phyloP scores from a whole-genome alignment of 2,329 filamentous ascomycete species.

The Sporothrix humicola region DNA sequence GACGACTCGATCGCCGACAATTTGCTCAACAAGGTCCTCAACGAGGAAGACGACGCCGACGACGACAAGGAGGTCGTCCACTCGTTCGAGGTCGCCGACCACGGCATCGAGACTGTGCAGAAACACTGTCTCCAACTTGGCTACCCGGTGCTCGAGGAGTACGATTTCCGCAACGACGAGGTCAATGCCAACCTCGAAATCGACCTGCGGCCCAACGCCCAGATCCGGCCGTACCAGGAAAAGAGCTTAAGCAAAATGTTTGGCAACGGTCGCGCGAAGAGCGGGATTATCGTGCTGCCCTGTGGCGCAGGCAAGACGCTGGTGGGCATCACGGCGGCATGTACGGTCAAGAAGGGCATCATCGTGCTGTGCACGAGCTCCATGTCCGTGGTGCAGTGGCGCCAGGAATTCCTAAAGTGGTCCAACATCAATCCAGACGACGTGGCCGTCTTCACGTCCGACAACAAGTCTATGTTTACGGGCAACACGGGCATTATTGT shows the following conservation, averaged over 20 bases:
- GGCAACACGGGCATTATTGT: conserved; percentile 95
- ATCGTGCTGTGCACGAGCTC: conserved; percentile 96
- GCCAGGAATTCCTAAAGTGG: conserved; percentile 96
- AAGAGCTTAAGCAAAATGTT: conserved; percentile 99
- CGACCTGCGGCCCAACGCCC: conserved; percentile 84
- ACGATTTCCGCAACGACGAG: conserved; percentile 92
- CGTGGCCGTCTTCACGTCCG: conserved; percentile 92
- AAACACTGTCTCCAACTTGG: conserved; percentile 87
- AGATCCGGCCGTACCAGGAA: conserved; percentile 94
- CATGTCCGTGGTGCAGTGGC: conserved; percentile 98
- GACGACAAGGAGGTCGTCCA: conserved; percentile 81
- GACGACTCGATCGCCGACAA: conserved; percentile 50
- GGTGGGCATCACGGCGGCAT: conserved; percentile 97
- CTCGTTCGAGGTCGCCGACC: conserved; percentile 86
- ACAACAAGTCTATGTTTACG: conserved; percentile 82
- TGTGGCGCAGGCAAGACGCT: conserved; percentile 97
- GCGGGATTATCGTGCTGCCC: conserved; percentile 94
- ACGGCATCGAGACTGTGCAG: conserved; percentile 82
- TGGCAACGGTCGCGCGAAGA: conserved; percentile 94
- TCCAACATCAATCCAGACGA: conserved; percentile 92
- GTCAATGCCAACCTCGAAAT: conserved; percentile 92
- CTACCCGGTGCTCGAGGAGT: conserved; percentile 91
- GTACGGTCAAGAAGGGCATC: conserved; percentile 95
- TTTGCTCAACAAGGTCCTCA: conserved; percentile 51
- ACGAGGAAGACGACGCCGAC: conserved; percentile 83